A percentile compares a stretch with the other conserved stretches of the same genome.
Conservation (phyloP, 176 grass and related monocot genomes). For the Guadua angustifolia region DNA sequence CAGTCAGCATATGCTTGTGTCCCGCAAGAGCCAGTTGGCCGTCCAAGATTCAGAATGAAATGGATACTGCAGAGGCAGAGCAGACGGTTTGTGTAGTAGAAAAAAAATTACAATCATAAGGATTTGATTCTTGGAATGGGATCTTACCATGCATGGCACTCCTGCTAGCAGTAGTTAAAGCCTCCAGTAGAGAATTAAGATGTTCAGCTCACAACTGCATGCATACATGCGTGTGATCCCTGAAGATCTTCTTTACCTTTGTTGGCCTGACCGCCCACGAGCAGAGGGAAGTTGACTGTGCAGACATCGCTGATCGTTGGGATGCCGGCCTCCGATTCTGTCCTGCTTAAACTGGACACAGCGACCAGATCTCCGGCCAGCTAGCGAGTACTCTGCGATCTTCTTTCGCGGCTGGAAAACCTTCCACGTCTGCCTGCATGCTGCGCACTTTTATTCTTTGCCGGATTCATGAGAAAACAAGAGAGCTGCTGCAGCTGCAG, state of each 20-base stretch:
- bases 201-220: neutral
- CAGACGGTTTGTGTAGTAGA: neutral
- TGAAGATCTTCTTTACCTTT: neutral
- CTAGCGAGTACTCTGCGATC: neutral
- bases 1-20: neutral
- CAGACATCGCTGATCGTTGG: neutral
- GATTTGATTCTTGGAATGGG: slow-evolving; percentile 4
- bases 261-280: neutral
- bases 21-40: neutral
- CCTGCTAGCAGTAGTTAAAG: neutral
- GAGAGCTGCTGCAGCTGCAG: too few species aligned
- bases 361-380: neutral
- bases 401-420: neutral
- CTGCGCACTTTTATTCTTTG: neutral
- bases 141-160: neutral
- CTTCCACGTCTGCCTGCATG: neutral
- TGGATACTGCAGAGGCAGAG: neutral
- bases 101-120: neutral
- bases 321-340: slow-evolving; percentile 16
- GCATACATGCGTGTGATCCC: neutral
- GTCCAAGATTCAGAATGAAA: neutral
- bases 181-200: neutral
- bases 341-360: slow-evolving; percentile 34
- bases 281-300: neutral
- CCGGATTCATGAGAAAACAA: neutral